Conservation (phyloP, 371 early-diverging fungal genomes). For the Mucor mucedo region DNA sequence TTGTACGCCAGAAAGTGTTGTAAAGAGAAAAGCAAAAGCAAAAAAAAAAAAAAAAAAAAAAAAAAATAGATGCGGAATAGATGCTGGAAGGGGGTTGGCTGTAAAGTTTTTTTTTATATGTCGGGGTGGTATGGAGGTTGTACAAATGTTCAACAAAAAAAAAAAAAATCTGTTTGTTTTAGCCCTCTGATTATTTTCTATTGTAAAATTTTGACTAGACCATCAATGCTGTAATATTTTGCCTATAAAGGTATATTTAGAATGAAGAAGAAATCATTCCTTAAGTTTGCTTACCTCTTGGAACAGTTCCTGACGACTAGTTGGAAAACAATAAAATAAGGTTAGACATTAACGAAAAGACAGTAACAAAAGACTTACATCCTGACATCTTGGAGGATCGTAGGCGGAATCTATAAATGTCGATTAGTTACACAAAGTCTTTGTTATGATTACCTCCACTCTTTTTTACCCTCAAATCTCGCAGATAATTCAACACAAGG, state of each 20-base stretch:
- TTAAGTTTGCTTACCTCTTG: slow-evolving; percentile 34
- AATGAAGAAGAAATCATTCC: not conserved
- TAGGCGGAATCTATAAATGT: slow-evolving; percentile 33
- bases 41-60: not conserved
- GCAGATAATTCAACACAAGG: slow-evolving; percentile 41
- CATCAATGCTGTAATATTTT: slow-evolving; percentile 46
- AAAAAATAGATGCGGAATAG: not conserved
- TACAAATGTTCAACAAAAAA: slow-evolving; percentile 2
- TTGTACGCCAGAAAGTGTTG: not conserved
- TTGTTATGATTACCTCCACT: not conserved
- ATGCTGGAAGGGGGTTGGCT: not conserved
- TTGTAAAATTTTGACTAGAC: slow-evolving; percentile 29
- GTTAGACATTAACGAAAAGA: not conserved
- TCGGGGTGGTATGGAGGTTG: not conserved
- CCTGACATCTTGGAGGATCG: slow-evolving; percentile 34
- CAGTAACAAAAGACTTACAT: slow-evolving; percentile 23
- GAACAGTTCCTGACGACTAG: slow-evolving; percentile 41
- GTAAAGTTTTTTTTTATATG: not conserved
- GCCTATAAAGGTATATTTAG: slow-evolving; percentile 23
- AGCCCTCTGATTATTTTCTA: not conserved
- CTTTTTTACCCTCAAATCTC: slow-evolving; percentile 35
- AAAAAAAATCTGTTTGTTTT: not conserved
- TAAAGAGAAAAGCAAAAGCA: not conserved
- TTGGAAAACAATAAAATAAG: not conserved
- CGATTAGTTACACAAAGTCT: not conserved